Conservation (phyloP, 169 alveolate species). For the Plasmodium coatneyi region DNA sequence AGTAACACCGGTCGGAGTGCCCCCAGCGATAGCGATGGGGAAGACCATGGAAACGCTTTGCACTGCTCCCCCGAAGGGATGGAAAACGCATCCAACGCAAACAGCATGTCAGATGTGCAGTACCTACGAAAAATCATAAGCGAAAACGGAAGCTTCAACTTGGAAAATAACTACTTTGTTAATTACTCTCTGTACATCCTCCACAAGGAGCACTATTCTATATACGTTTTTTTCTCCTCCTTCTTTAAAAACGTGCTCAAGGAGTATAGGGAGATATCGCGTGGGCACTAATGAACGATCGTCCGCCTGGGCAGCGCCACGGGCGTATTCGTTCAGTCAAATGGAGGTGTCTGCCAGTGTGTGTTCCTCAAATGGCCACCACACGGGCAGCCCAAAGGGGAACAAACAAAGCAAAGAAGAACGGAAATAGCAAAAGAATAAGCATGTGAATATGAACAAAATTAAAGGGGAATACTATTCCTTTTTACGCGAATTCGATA, state of each 20-base stretch:
- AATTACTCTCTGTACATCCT: constrained; percentile 55
- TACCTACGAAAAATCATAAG: constrained; percentile 40
- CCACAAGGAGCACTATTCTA: constrained; percentile 68
- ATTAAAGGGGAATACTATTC: neutral
- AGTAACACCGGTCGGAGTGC: neutral
- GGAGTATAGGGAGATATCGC: constrained; percentile 44
- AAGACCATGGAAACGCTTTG: neutral
- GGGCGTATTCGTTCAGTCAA: neutral
- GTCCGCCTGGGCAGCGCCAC: neutral
- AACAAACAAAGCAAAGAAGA: neutral
- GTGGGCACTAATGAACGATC: neutral
- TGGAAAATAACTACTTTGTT: constrained; percentile 52
- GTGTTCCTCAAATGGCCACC: neutral
- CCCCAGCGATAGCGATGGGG: constrained; percentile 6
- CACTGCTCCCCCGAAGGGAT: neutral
- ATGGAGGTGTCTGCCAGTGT: neutral
- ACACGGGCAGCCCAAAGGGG: neutral
- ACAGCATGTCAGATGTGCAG: constrained; percentile 45
- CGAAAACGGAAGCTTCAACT: constrained; percentile 39
- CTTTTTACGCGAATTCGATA: neutral
- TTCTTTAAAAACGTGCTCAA: constrained; percentile 59
- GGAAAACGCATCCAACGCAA: neutral
- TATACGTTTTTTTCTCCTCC: constrained; percentile 58
- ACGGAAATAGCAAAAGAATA: neutral
- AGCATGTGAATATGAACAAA: neutral